phyloP scores from a whole-genome alignment of 2,329 filamentous ascomycete species.

The Botrytis cinerea region DNA sequence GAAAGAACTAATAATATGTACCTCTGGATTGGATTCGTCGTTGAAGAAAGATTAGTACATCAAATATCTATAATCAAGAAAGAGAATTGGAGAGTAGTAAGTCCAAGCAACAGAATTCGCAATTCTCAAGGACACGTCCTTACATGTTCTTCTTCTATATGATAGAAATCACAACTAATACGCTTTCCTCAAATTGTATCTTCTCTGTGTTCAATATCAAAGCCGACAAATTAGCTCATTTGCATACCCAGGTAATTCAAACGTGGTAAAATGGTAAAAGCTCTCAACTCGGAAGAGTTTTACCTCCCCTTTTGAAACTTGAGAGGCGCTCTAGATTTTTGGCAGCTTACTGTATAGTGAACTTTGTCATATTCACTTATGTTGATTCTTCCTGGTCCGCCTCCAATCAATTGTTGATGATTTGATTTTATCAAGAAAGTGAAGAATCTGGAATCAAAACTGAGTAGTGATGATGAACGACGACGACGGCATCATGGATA shows the following conservation, averaged over 20 bases:
- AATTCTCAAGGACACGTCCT: background rate
- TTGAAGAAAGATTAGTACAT: background rate
- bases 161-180: background rate
- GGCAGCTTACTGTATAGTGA: background rate
- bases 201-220: background rate
- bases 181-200: fast-evolving
- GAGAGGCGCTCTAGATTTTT: fast-evolving
- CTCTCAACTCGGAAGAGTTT: background rate
- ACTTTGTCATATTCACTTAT: background rate
- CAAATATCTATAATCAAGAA: background rate
- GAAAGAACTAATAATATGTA: background rate
- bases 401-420: background rate
- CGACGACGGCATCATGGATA: background rate
- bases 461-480: background rate
- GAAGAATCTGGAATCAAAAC: background rate
- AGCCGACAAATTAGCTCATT: background rate
- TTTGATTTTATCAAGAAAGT: fast-evolving
- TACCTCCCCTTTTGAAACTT: background rate
- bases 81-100: background rate
- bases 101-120: background rate
- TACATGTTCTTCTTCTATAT: too few species aligned
- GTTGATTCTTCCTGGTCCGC: fast-evolving
- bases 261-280: background rate
- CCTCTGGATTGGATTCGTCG: background rate
- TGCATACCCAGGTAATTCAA: background rate